Base-by-base conservation (phyloP, 2,329 filamentous ascomycete species). In the Penicillium crustosum region DNA sequence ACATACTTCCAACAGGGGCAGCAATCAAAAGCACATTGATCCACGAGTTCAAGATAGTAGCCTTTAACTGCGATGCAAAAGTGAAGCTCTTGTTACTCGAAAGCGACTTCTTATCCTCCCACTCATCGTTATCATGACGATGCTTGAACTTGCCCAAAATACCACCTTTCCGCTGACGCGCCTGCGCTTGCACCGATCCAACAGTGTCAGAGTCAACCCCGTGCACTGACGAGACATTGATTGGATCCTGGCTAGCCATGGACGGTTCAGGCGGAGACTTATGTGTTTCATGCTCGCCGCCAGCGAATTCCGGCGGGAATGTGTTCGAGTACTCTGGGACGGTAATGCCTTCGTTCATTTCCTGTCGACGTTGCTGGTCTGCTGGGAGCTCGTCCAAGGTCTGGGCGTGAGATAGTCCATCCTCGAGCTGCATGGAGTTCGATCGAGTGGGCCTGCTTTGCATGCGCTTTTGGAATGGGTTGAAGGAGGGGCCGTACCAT, bases 21-120 rank as follows among this genome's bases (percentile, higher is more conserved):
- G 88, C 86, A 17, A 96, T 52, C 23, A 96, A 79, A 27, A 97
- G 78, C 25, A 96, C 70, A 70, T 97, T 97, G 77, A 96, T 89
- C 86, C 90, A 96, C 0, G 90, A 94, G 67, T 85, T 88, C 64
- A 96, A 84, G 4, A 96, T 66, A 0, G 91, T 92, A 19, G 89
- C 86, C 65, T 86, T 85, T 33, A 79, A 51, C 64, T 79, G 77
- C 43, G 72, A 71, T 17, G 66, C 68, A 31, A 72, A 58, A 1
- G 77, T 78, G 55, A 76, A 79, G 27, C 64, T 68, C 23, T 70
- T 72, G 38, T 31, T 15, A 12, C 67, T 70, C 6, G 67, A 63
- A 12, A 60, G 52, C 13, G 59, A 58, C 51, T 65, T 63, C 13
- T 38, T 45, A 13, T 59, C 57, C 45, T 61, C 60, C 21, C 49